Base-by-base conservation (phyloP, 2,329 filamentous ascomycete species). In the Fusarium sp. region DNA sequence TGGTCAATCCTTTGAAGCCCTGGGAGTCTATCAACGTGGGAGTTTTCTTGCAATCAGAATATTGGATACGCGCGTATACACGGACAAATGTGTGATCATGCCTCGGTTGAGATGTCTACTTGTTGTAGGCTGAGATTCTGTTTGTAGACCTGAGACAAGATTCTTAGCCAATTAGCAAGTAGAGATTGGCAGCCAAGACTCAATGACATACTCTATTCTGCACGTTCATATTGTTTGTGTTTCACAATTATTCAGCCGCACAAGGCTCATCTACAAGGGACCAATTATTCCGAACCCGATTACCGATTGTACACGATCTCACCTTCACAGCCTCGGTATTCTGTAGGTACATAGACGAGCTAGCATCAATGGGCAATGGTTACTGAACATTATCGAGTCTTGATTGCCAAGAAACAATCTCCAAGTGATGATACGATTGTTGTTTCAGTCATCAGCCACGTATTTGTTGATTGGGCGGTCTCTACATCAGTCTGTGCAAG, bases 11-110 rank as follows among this genome's bases (percentile, higher is more conserved):
- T 6, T 68, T 73, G 1, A 73, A 70, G 11, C 78, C 77, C 1
- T 79, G 77, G 76, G 73, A 74, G 10, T 73, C 76, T 3, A 65
- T 73, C 31, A 76, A 79, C 11, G 76, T 65, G 10, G 77, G 75
- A 7, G 71, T 79, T 4, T 77, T 79, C 41, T 52, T 70, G 0
- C 78, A 79, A 31, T 77, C 76, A 2, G 73, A 79, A 26, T 52
- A 52, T 11, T 52, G 49, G 49, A 41, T 52, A 6, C 31, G 49
- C 18, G 49, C 31, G 10, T 52, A 52, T 3, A 21, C 6, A 13
- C 34, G 49, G 12, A 52, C 14, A 10, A 12, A 26, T 16, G 19
- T 4, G 21, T 6, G 19, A 16, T 11, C 4, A 6, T 14, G 18
- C 21, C 5, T 16, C 21, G 16, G 13, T 25, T 16, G 9, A 25